Percentiles rank a stretch among this genome's conserved stretches.
These are phyloP conservation scores for Silybum marianum DNA, from an alignment of 129 eudicot genomes.

Conservation along the genomic window DNA sequence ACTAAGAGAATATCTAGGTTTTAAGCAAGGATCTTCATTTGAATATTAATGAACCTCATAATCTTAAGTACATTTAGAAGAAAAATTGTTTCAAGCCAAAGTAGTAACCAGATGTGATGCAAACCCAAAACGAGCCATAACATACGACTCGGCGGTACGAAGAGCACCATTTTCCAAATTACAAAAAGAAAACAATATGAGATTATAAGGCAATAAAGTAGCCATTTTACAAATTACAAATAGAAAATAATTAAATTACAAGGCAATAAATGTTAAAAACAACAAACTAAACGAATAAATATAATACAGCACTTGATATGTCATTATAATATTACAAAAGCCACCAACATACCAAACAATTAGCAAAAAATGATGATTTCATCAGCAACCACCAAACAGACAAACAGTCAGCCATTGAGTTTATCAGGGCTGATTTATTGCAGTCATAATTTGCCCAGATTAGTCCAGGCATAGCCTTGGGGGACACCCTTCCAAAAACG, in stretches of 20 bases:
- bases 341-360: constrained; percentile 8
- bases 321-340: background rate
- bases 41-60: too few relatives aligned
- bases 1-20: background rate
- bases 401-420: background rate
- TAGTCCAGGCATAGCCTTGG: too few relatives aligned
- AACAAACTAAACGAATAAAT: background rate
- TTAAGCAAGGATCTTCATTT: background rate
- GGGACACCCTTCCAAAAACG: too few relatives aligned
- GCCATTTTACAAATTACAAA: background rate
- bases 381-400: background rate
- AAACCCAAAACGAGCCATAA: background rate
- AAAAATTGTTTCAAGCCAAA: background rate
- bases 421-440: too few relatives aligned
- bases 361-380: constrained; percentile 9
- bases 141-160: background rate
- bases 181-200: background rate
- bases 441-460: too few relatives aligned
- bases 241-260: background rate
- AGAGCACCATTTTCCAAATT: background rate
- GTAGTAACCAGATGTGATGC: background rate
- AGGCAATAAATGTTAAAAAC: constrained; percentile 5
- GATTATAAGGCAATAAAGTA: background rate
- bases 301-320: background rate
- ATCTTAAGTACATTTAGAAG: background rate